Base-by-base conservation (phyloP, 2,329 filamentous ascomycete genomes). In the Colletotrichum spinosum region DNA sequence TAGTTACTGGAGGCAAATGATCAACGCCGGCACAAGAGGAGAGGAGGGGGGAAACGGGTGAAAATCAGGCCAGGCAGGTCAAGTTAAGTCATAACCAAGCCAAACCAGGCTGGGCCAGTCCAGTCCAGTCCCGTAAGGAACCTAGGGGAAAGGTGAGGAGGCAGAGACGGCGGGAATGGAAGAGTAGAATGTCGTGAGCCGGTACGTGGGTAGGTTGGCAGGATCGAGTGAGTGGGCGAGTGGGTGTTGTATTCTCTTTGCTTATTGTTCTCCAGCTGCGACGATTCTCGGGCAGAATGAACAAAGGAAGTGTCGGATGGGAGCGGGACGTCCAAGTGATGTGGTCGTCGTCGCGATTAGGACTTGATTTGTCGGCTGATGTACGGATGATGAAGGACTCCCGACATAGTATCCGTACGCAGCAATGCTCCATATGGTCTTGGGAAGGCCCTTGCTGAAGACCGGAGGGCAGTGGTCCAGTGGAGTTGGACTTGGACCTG, bases 341-440 rank as follows among this genome's bases (percentile, higher is more conserved):
- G 39, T 46, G 52, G 48, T 15, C 34, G 25, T 25, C 25, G 25
- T 25, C 25, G 25, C 25, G 25, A 25, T 25, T 25, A 25, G 4
- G 25, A 25, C 25, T 34, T 51, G 50, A 34, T 54, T 54, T 39
- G 57, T 61, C 51, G 62, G 62, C 51, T 61, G 57, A 65, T 61
- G 56, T 55, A 52, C 15, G 9, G 33, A 55, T 52, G 42, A 64
- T 13, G 38, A 55, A 35, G 45, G 50, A 38, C 37, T 17, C 25
- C 25, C 25, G 25, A 25, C 25, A 25, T 25, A 5, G 25, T 25
- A 25, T 25, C 25, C 25, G 25, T 25, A 25, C 25, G 25, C 25
- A 25, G 25, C 4, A 25, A 25, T 25, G 25, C 25, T 25, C 25
- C 25, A 25, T 4, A 25, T 25, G 25, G 25, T 25, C 25, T 25